A percentile compares a stretch with the other conserved stretches of the same genome.
Evolutionary conservation across 768 basidiomycete species (phyloP).

Genomic region (Candolleomyces efflorescens): DNA sequence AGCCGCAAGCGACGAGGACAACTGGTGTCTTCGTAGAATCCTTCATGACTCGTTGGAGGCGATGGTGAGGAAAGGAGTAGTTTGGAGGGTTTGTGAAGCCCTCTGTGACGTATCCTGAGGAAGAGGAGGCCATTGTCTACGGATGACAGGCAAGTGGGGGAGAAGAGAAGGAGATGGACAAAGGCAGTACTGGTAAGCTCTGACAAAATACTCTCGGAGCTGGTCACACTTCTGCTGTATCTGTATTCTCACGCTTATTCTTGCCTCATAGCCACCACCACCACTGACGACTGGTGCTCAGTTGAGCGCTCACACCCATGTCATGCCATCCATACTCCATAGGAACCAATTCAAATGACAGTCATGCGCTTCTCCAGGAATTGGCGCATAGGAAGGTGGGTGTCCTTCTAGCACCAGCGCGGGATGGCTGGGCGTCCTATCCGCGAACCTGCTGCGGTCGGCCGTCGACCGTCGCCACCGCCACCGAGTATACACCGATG

Average conservation of each 20-base stretch:
- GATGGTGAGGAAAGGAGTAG: slow-evolving; percentile 66
- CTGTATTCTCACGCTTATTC: background rate
- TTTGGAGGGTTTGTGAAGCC: slow-evolving; percentile 61
- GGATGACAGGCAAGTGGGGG: background rate
- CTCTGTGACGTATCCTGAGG: slow-evolving; percentile 27
- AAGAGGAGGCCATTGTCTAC: slow-evolving; percentile 20
- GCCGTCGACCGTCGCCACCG: too few relatives aligned
- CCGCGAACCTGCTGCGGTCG: too few relatives aligned
- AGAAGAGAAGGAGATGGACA: slow-evolving; percentile 13
- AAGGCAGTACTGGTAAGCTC: background rate
- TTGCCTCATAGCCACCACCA: background rate
- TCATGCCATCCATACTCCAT: too few relatives aligned
- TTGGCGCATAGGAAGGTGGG: too few relatives aligned
- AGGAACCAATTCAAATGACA: too few relatives aligned
- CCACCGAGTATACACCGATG: too few relatives aligned
- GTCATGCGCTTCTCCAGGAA: too few relatives aligned
- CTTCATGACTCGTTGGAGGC: slow-evolving; percentile 52
- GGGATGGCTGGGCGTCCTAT: too few relatives aligned
- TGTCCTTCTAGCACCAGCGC: too few relatives aligned
- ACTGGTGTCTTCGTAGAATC: slow-evolving; percentile 75
- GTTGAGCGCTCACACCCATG: too few relatives aligned
- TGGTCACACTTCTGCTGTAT: background rate
- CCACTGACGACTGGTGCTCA: too few relatives aligned
- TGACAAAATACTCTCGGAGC: background rate
- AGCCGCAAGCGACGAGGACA: slow-evolving; percentile 94